Conservation (phyloP, 1,284 basidiomycete species). For the Papiliotrema nemorosa region DNA sequence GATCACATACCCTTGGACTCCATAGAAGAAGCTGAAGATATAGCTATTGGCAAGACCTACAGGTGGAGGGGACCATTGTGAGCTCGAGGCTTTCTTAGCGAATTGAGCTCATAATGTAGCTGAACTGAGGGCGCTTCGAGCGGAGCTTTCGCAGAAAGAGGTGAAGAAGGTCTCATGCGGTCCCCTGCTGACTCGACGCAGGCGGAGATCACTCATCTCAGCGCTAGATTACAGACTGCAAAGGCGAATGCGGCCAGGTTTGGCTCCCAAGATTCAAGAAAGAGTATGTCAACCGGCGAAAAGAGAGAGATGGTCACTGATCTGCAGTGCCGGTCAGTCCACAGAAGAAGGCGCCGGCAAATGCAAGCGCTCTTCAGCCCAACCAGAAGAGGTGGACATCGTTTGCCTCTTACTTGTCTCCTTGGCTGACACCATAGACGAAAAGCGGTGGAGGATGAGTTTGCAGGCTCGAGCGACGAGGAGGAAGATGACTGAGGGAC, state of each 20-base stretch:
- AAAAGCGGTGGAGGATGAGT: slow-evolving; percentile 32
- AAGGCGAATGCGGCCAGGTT: slow-evolving; percentile 22
- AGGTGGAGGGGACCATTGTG: slow-evolving; percentile 7
- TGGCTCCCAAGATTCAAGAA: slow-evolving; percentile 19
- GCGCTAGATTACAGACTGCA: slow-evolving; percentile 16
- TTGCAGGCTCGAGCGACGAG: slow-evolving; percentile 23
- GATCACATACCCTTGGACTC: not conserved
- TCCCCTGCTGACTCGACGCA: not conserved
- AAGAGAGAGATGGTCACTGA: not conserved
- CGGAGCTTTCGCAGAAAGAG: slow-evolving; percentile 26
- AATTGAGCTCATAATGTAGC: slow-evolving; percentile 9
- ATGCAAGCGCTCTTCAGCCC: slow-evolving; percentile 32
- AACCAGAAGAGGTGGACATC: slow-evolving; percentile 38
- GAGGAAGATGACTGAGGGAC: slow-evolving; percentile 12
- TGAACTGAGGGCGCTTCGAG: slow-evolving; percentile 17
- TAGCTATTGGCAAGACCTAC: slow-evolving; percentile 10
- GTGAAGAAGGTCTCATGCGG: slow-evolving; percentile 9
- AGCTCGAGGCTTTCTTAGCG: not conserved
- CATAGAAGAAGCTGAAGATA: not conserved
- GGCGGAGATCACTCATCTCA: slow-evolving; percentile 21
- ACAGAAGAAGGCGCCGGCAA: slow-evolving; percentile 23
- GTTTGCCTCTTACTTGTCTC: not conserved
- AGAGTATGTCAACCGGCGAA: slow-evolving; percentile 10
- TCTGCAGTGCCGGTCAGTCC: slow-evolving; percentile 19
- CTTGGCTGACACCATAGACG: slow-evolving; percentile 13